Percentiles rank a stretch among this genome's conserved stretches.
phyloP scores from a whole-genome alignment of 2,329 filamentous ascomycete species.

The Stemphylium lycopersici region DNA sequence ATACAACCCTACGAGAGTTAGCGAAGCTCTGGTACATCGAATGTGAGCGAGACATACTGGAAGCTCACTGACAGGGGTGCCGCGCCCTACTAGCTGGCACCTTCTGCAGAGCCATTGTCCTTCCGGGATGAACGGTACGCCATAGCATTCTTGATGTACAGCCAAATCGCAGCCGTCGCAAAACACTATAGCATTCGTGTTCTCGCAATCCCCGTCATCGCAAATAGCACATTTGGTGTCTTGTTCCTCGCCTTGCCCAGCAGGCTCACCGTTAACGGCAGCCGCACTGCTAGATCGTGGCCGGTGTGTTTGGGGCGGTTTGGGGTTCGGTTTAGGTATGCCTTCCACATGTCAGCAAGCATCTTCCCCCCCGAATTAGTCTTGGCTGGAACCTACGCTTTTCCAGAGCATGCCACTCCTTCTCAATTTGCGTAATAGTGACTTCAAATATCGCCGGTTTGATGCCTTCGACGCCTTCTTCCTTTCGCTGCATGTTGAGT shows the following conservation, averaged over 20 bases:
- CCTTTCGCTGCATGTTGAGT: slow-evolving; percentile 78
- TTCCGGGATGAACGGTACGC: slow-evolving; percentile 97
- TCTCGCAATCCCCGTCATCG: slow-evolving; percentile 99
- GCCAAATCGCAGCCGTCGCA: slow-evolving; percentile 97
- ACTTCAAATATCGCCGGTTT: slow-evolving; percentile 96
- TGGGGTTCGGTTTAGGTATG: slow-evolving; percentile 96
- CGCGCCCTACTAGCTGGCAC: slow-evolving; percentile 92
- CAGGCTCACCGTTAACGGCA: slow-evolving; percentile 91
- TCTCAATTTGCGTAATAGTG: slow-evolving; percentile 98
- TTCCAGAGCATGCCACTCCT: slow-evolving; percentile 96
- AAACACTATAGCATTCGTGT: slow-evolving; percentile 98
- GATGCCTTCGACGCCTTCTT: slow-evolving; percentile 77
- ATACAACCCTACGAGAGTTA: slow-evolving; percentile 67
- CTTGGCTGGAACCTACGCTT: slow-evolving; percentile 62
- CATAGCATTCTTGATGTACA: slow-evolving; percentile 98
- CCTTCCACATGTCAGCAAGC: slow-evolving; percentile 33
- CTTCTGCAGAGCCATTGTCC: slow-evolving; percentile 98
- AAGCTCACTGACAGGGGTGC: slow-evolving; percentile 72
- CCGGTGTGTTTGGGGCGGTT: slow-evolving; percentile 91
- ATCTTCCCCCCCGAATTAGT: neutral
- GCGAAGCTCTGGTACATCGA: slow-evolving; percentile 9
- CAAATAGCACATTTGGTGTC: slow-evolving; percentile 98
- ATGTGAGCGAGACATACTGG: slow-evolving; percentile 30
- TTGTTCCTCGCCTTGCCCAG: slow-evolving; percentile 82
- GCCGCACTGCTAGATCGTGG: slow-evolving; percentile 92